Conservation (phyloP, 305 asterid genomes). For the Monarda citriodora region DNA sequence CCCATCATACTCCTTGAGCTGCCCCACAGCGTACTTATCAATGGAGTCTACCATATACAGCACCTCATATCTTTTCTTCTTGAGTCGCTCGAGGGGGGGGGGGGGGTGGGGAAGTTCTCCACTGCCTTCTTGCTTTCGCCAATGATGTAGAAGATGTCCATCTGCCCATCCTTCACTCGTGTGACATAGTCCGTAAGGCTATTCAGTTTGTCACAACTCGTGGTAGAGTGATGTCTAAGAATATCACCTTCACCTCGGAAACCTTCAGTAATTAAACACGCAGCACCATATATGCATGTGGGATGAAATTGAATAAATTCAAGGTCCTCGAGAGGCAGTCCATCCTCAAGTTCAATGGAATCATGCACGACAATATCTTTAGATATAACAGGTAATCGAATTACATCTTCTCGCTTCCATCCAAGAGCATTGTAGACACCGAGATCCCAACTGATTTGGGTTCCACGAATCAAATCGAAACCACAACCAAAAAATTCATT, state of each 20-base stretch:
- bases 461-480: no score
- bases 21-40: slow-evolving; percentile 51
- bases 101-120: slow-evolving; percentile 56
- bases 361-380: slow-evolving; percentile 31
- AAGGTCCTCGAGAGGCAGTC: no score
- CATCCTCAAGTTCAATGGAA: no score
- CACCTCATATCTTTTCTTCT: slow-evolving; percentile 64
- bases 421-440: slow-evolving; percentile 48
- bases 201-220: no score
- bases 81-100: slow-evolving; percentile 55
- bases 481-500: no score
- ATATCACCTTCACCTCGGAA: slow-evolving; percentile 99
- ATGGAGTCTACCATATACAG: slow-evolving; percentile 64
- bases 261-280: slow-evolving; percentile 99
- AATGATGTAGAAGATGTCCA: no score
- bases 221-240: no score
- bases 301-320: slow-evolving; percentile 98
- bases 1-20: slow-evolving; percentile 53
- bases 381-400: slow-evolving; percentile 34
- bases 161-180: no score
- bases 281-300: slow-evolving; percentile 99
- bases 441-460: no score
- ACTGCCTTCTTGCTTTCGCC: no score
- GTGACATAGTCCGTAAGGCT: no score
- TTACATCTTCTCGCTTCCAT: slow-evolving; percentile 39